A percentile compares a stretch with the other conserved stretches of the same genome.
Conservation (phyloP, 2,329 filamentous ascomycete genomes). For the Cladophialophora exuberans region DNA sequence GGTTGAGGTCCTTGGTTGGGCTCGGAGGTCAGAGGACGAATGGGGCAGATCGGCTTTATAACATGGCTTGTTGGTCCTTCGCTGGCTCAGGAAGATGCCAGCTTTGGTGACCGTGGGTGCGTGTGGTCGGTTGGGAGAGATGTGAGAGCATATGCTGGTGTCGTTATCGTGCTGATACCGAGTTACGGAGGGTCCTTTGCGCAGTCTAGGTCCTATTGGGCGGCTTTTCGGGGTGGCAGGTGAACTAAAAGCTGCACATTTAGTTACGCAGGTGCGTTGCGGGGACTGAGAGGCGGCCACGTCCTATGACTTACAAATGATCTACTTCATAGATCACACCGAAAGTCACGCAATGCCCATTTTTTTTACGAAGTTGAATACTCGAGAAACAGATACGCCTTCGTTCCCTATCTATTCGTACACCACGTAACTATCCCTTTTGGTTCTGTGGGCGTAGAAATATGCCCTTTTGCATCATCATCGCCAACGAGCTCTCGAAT, state of each 20-base stretch:
- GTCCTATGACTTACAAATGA: no score
- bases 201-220: conserved; percentile 19
- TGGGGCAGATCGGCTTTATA: background rate
- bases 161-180: conserved; percentile 25
- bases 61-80: background rate
- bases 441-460: background rate
- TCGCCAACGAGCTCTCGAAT: background rate
- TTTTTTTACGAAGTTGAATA: no score
- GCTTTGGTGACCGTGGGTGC: background rate
- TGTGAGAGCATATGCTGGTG: conserved; percentile 7
- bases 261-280: conserved; percentile 19
- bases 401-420: conserved; percentile 21
- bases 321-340: no score
- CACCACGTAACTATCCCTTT: background rate
- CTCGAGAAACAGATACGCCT: background rate
- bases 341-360: no score
- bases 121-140: background rate
- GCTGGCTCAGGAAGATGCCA: background rate
- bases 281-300: conserved; percentile 18
- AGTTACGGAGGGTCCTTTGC: conserved; percentile 8
- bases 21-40: background rate
- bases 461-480: no score
- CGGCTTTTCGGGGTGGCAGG: conserved; percentile 20
- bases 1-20: conserved; percentile 3
- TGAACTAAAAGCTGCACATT: background rate